phyloP scores from a whole-genome alignment of 108 stramenopile species.

The Cylindrotheca closterium region DNA sequence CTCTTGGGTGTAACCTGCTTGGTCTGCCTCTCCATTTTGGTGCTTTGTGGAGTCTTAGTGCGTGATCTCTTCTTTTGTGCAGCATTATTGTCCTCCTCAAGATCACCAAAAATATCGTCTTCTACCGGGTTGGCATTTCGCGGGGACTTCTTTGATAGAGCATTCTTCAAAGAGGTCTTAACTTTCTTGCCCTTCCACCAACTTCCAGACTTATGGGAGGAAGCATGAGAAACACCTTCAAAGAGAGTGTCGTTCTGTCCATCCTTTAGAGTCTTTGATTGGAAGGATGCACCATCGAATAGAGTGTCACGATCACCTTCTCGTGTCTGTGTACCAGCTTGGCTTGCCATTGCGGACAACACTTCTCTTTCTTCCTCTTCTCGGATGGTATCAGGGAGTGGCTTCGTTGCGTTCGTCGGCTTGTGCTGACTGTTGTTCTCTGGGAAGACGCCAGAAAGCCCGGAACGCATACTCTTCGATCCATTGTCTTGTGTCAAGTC shows the following conservation, averaged over 20 bases:
- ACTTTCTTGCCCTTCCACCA: background rate
- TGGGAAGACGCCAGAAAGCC: background rate
- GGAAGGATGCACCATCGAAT: no score
- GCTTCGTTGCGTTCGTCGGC: background rate
- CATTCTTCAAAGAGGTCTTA: background rate
- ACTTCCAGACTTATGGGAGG: background rate
- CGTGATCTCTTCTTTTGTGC: background rate
- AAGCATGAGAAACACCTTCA: background rate
- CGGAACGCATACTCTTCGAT: background rate
- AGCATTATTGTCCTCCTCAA: slow-evolving; percentile 19
- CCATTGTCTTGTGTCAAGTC: slow-evolving; percentile 3
- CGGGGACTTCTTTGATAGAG: slow-evolving; percentile 3
- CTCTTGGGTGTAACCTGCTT: background rate
- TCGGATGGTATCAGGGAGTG: slow-evolving; percentile 24
- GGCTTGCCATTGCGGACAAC: no score
- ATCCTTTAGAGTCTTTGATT: no score
- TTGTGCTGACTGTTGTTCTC: background rate
- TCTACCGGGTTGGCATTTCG: slow-evolving; percentile 5
- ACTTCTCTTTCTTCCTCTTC: slow-evolving; percentile 14
- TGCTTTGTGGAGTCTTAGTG: slow-evolving; percentile 8
- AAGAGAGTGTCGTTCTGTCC: background rate
- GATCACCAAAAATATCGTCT: slow-evolving; percentile 36
- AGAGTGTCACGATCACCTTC: no score
- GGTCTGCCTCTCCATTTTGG: background rate
- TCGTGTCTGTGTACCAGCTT: no score